Evolutionary conservation across 768 basidiomycete species (phyloP), one percentile per base, ranked within the genome.

Genomic region (Kwoniella shandongensis): DNA sequence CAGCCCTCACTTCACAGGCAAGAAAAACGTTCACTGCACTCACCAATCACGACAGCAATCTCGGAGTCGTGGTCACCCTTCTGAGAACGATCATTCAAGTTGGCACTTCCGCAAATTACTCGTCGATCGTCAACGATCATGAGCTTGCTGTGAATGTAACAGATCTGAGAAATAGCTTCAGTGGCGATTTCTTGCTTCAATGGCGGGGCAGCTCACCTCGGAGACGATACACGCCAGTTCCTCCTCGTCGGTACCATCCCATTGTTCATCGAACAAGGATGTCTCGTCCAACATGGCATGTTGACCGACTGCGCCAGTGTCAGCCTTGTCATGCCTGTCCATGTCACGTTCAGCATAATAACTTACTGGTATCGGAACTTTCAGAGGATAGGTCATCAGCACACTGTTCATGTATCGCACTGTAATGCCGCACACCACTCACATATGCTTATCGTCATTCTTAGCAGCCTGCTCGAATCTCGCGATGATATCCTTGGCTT

Each of bases 41-140:
- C 20, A 67, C 66, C 59, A 27, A 96, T 86, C 18, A 97, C 85
- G 7, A 96, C 78, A 6, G 88, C 89, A 62, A 97, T 94, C 78
- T 98, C 96, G 1, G 91, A 94, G 76, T 94, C 91, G 30, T 90
- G 91, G 63, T 94, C 88, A 23, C 93, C 93, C 12, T 38, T 40
- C 46, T 75, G 75, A 44, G 64, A 67, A 40, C 75, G 57, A 49
- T 76, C 75, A 44, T 75, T 76, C 38, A 77, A 54, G 74, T 97
- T 98, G 15, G 94, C 92, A 39, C 89, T 91, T 30, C 94, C 93
- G 82, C 92, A 88, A 63, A 98, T 90, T 42, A 96, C 91, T 32
- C 86, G 81, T 29, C 84, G 81, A 71, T 97, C 93, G 69, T 96
- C 93, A 32, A 96, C 89, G 51, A 94, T 89, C 92, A 96, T 94